Percentiles rank a stretch among this genome's conserved stretches.
Evolutionary conservation across 352 stramenopile species (phyloP).

Genomic region (Plasmopara halstedii): DNA sequence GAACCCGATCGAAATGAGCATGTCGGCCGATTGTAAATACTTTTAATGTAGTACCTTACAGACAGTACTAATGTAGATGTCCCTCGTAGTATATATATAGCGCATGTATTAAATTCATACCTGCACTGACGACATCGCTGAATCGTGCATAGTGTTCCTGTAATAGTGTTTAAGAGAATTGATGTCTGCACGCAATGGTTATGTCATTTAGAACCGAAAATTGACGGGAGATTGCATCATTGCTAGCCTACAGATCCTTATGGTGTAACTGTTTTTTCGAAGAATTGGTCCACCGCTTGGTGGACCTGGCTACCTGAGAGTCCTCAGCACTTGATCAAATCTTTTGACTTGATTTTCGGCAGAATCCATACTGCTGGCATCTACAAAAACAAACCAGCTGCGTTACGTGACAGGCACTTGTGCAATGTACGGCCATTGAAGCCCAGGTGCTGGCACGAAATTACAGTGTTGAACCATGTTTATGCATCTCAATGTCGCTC

Average conservation of each 20-base stretch:
- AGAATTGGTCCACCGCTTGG: slow-evolving; percentile 1
- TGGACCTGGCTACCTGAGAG: slow-evolving; percentile 3
- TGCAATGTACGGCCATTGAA: no score
- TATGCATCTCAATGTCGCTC: neutral
- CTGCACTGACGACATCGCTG: slow-evolving; percentile 7
- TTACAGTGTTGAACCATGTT: neutral
- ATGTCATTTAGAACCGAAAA: no score
- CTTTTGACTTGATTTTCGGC: no score
- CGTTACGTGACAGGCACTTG: neutral
- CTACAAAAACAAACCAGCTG: neutral
- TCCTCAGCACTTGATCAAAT: no score
- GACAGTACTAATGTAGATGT: neutral
- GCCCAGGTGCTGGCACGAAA: no score
- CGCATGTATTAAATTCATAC: neutral
- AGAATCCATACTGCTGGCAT: neutral
- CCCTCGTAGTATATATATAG: no score
- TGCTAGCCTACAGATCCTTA: no score
- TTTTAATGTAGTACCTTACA: neutral
- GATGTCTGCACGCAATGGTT: no score
- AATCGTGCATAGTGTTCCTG: slow-evolving; percentile 3
- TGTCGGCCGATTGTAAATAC: slow-evolving; percentile 10
- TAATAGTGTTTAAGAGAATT: neutral
- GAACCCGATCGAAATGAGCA: neutral
- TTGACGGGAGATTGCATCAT: no score
- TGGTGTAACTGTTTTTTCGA: neutral